Evolutionary conservation across 2,329 filamentous ascomycete genomes (phyloP).

Genomic region (Penicillium expansum): DNA sequence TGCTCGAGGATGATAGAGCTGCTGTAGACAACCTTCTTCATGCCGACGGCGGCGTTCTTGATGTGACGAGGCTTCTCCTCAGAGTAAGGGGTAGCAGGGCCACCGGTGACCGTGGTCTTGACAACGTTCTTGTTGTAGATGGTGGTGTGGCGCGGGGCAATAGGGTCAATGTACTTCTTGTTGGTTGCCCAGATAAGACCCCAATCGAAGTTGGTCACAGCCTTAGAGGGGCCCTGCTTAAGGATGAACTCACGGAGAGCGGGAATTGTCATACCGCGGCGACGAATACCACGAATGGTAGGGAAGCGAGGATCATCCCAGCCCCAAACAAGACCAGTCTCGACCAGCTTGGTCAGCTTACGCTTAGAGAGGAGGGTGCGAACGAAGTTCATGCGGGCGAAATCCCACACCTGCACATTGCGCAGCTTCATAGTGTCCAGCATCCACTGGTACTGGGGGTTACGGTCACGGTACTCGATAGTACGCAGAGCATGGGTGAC

Average conservation of each 20-base stretch:
- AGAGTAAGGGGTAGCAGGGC: conserved; percentile 59
- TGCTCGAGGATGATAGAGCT: conserved; percentile 78
- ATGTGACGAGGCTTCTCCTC: conserved; percentile 82
- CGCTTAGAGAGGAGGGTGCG: conserved; percentile 52
- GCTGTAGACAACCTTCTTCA: conserved; percentile 80
- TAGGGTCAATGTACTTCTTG: conserved; percentile 78
- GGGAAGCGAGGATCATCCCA: conserved; percentile 54
- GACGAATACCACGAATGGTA: conserved; percentile 50
- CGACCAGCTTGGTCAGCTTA: conserved; percentile 52
- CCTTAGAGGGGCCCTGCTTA: conserved; percentile 50
- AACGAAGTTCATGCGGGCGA: conserved; percentile 54
- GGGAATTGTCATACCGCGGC: conserved; percentile 50
- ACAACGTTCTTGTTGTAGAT: conserved; percentile 70
- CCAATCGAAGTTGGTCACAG: conserved; percentile 52
- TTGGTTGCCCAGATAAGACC: conserved; percentile 57
- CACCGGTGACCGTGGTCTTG: conserved; percentile 65
- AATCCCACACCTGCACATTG: conserved; percentile 51
- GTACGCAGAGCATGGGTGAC: conserved; percentile 65
- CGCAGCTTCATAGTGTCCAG: conserved; percentile 48
- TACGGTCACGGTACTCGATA: conserved; percentile 57
- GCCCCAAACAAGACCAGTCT: conserved; percentile 49
- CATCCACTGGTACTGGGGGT: conserved; percentile 54
- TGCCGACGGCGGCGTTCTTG: conserved; percentile 82
- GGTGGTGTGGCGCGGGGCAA: conserved; percentile 71
- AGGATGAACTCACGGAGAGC: conserved; percentile 51